Evolutionary conservation across 176 grass and related monocot genomes (phyloP), one percentile per base, ranked within the genome.

Genomic region (Eremochloa ophiuroides): DNA sequence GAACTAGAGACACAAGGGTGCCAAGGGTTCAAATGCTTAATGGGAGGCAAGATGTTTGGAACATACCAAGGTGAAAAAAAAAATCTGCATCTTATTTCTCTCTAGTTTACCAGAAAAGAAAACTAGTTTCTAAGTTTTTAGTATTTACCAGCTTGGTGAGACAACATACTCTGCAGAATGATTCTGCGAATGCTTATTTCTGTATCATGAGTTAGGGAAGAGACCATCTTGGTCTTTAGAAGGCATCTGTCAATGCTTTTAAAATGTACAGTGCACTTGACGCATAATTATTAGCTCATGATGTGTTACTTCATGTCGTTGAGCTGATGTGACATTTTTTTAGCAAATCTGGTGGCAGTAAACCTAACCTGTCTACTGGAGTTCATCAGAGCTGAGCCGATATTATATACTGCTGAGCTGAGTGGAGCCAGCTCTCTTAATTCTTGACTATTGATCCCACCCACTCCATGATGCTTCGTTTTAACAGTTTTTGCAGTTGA

Each of bases 1-100:
- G 79, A 80, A 81, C 40, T 31, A 89, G 84, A 85, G 83, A 93
- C 60, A 93, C 96, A 8, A 91, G 68, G 1, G 77, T 93, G 48
- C 84, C 90, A 53, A 93, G 88, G 80, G 55, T 91, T 80, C 59
- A 59, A 73, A 89, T 91, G 81, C 87, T 98, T 39, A 83, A 86
- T 34, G 96, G 90, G 71, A 77, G 96, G 80, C 82, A 75, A 3
- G 83, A 98, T 22, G 92, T 98, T 30, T 98, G 92, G 90, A 77
- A 93, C 41, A 91, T 84, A 73, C 95, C 92, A 31, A 81, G 86
- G 90, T 92, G 91, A 39, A 89, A 43, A 23, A 62, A 61, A 53
- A 61, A 53, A 44, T 72, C 10, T 65, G 16, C 59, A 72, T 37
- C 53, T 13, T 51, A 1, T 64, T 65, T 33, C 44, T 58, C 12